These are phyloP conservation scores for Exidia glandulosa DNA, from an alignment of 768 basidiomycete genomes.

Conservation along the genomic window DNA sequence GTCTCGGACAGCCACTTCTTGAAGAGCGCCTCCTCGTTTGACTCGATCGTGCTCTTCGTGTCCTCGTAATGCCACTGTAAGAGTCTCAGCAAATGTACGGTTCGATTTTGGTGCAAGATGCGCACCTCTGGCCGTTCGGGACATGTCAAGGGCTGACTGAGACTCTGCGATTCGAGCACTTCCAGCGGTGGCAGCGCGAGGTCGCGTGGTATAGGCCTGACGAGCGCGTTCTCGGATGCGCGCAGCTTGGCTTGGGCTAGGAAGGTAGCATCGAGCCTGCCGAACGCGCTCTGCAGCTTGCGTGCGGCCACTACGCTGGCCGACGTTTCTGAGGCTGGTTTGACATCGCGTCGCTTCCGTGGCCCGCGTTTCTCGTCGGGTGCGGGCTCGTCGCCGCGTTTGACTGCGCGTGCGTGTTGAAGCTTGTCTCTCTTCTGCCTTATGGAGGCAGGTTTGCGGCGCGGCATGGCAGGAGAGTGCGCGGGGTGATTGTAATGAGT, in stretches of 20 bases:
- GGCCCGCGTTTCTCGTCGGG: too few species aligned
- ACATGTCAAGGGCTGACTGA: slow-evolving; percentile 26
- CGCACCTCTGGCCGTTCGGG: slow-evolving; percentile 57
- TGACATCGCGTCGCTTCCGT: too few species aligned
- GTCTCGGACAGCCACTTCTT: slow-evolving; percentile 65
- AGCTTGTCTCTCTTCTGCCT: slow-evolving; percentile 63
- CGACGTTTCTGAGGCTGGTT: background rate
- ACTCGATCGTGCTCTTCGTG: slow-evolving; percentile 81
- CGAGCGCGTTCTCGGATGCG: slow-evolving; percentile 41
- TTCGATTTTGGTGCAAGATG: background rate
- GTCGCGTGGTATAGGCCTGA: slow-evolving; percentile 42
- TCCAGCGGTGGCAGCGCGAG: slow-evolving; percentile 26
- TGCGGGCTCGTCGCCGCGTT: slow-evolving; percentile 55
- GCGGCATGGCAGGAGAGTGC: slow-evolving; percentile 22
- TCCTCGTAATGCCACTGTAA: slow-evolving; percentile 69
- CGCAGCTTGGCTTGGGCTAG: slow-evolving; percentile 48
- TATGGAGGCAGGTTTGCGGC: slow-evolving; percentile 38
- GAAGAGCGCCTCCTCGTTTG: slow-evolving; percentile 80
- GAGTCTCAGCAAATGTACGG: background rate
- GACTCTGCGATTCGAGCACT: slow-evolving; percentile 6
- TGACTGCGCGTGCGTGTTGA: slow-evolving; percentile 71
- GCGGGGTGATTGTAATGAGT: too few species aligned
- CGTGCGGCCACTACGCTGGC: background rate
- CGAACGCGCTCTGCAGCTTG: slow-evolving; percentile 37
- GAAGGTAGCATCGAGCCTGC: slow-evolving; percentile 46